Evolutionary conservation across 1,284 basidiomycete genomes (phyloP), one percentile per base, ranked within the genome.

Genomic region (Heterobasidion parviporum): DNA sequence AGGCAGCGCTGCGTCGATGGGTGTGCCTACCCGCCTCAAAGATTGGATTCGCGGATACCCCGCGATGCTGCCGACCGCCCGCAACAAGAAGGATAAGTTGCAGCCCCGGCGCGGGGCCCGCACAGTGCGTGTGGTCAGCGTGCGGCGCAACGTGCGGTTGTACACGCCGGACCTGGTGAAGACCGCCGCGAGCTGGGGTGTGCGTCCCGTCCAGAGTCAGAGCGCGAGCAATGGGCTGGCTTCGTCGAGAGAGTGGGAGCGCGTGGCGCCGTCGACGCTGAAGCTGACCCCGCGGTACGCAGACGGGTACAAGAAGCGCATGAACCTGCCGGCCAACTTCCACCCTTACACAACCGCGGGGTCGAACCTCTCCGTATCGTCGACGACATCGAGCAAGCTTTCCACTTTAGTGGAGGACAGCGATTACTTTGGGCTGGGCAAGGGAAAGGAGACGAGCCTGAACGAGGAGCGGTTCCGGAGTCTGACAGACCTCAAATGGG

Each of bases 11-110:
- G 70, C 81, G 3, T 75, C 82, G 2, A 75, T 84, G 6, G 83
- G 85, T 16, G 81, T 93, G 8, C 89, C 92, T 2, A 80, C 80
- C 32, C 80, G 88, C 14, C 81, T 94, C 54, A 86, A 88, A 66
- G 86, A 89, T 60, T 94, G 91, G 92, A 89, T 93, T 59, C 81
- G 86, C 59, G 88, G 88, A 1, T 94, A 94, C 65, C 92, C 92
- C 0, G 66, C 77, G 8, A 87, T 82, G 77, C 68, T 88, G 9
- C 77, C 63, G 15, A 59, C 70, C 8, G 68, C 53, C 2, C 56
- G 56, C 12, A 52, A 64, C 44, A 69, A 68, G 58, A 77, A 62
- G 62, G 81, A 67, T 55, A 77, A 65, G 53, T 77, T 72, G 54
- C 78, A 68, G 68, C 81, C 89, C 0, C 79, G 92, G 18, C 80